Evolutionary conservation across 495 filamentous ascomycete species (phyloP).

Genomic region (Neurospora sp.): DNA sequence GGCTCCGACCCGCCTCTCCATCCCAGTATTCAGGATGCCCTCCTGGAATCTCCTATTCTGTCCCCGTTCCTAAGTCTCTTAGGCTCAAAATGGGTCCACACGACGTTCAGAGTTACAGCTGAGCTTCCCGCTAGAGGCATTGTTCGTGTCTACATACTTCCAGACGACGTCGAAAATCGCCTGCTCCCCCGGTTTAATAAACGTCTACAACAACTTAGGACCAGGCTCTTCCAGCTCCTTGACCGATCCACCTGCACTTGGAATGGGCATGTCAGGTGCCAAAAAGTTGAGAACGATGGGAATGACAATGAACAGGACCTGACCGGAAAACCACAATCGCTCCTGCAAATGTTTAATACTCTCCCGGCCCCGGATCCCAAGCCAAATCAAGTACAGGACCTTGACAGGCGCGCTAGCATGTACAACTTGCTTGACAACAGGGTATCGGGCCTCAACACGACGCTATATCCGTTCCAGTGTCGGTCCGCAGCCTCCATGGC

Average conservation of each 20-base stretch:
- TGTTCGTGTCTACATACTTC: slow-evolving; percentile 55
- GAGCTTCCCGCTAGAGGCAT: slow-evolving; percentile 15
- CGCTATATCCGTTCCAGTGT: slow-evolving; percentile 68
- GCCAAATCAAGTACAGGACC: slow-evolving; percentile 40
- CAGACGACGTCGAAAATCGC: slow-evolving; percentile 51
- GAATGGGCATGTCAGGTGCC: slow-evolving; percentile 29
- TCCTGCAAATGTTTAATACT: slow-evolving; percentile 83
- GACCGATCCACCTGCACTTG: slow-evolving; percentile 49
- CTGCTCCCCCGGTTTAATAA: slow-evolving; percentile 33
- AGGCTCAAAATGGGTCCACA: slow-evolving; percentile 29
- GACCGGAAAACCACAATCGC: slow-evolving; percentile 25
- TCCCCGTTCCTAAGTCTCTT: slow-evolving; percentile 18
- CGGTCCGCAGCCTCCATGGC: slow-evolving; percentile 79
- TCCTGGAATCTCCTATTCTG: slow-evolving; percentile 17
- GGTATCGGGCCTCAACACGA: slow-evolving; percentile 53
- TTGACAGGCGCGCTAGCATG: slow-evolving; percentile 50
- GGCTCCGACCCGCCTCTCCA: slow-evolving; percentile 6
- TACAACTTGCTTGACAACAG: slow-evolving; percentile 46
- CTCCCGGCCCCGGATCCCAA: slow-evolving; percentile 59
- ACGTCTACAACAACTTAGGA: slow-evolving; percentile 34
- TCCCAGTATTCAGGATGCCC: slow-evolving; percentile 23
- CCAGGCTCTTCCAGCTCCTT: slow-evolving; percentile 41
- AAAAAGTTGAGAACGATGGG: not conserved
- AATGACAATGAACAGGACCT: slow-evolving; percentile 29
- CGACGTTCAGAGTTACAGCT: slow-evolving; percentile 21